Base-by-base conservation (phyloP, 2,329 filamentous ascomycete species). In the Aspergillus oerlinghausenensis region DNA sequence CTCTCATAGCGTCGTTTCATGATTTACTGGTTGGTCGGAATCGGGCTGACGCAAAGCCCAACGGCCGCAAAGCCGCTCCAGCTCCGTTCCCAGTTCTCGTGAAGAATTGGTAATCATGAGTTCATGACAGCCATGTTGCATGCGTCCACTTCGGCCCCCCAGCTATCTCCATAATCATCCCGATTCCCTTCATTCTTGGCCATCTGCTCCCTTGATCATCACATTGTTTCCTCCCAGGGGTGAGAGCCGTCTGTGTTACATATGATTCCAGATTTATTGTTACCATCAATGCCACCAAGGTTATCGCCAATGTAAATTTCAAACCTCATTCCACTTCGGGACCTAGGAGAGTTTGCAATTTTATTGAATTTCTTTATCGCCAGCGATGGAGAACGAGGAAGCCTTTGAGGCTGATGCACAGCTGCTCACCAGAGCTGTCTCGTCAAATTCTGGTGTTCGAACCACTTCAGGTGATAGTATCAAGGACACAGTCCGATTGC, bases 361-460 rank as follows among this genome's bases (percentile, higher is more conserved):
- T 50, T 42, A 38, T 29, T 9, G 5, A 25, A 21, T 25, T 19
- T 6, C 25, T 43, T 23, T 40, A 50, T 50, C 28, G 21, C 42
- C 48, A n/a, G 42, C 50, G 38, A 73, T 74, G 68, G 69, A 72
- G 60, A 69, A 67, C 47, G 71, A 75, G 59, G 63, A 69, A 51
- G 61, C 67, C 5, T 67, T 73, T 43, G 65, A 73, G 54, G 61
- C 71, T 50, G 68, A 74, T 51, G 63, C 65, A n/a, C 65, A 64
- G 42, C 56, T 68, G 43, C 60, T 52, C 43, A 55, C 59, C 55
- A 58, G 60, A 19, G 51, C 58, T 25, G 43, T 17, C 11, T 14
- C 43, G 3, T 23, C 43, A 17, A 26, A 11, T 14, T 5, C 21
- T 4, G 23, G 43, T 26, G 43, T 7, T 47, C 43, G 43, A 25